Percentiles rank a stretch among this genome's conserved stretches.
These are phyloP conservation scores for Epicoccum nigrum DNA, from an alignment of 2,329 filamentous ascomycete species.

Conservation along the genomic window DNA sequence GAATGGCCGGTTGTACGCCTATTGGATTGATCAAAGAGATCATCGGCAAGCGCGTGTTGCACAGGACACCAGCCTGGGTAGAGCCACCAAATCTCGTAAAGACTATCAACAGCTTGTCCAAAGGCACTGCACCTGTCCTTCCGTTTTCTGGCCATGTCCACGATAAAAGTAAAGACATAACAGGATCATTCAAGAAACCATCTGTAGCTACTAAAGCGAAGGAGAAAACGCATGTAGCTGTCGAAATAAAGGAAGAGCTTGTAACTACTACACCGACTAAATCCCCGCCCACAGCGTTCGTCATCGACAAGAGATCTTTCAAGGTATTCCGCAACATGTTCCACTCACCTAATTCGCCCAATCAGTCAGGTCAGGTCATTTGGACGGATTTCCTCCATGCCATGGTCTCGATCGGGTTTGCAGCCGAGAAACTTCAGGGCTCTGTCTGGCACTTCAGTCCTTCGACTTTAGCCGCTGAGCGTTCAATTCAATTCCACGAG, in stretches of 20 bases:
- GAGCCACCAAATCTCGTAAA: not conserved
- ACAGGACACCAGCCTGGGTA: not conserved
- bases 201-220: not conserved
- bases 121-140: not conserved
- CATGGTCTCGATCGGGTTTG: constrained; percentile 58
- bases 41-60: not conserved
- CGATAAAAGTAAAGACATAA: not conserved
- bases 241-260: not conserved
- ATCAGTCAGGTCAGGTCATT: constrained; percentile 55
- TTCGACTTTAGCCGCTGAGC: constrained; percentile 47
- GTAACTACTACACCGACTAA: not conserved
- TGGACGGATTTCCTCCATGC: constrained; percentile 63
- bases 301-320: constrained; percentile 45
- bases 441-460: constrained; percentile 64
- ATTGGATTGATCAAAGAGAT: not conserved
- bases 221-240: not conserved
- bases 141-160: not conserved
- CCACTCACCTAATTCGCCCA: constrained; percentile 32
- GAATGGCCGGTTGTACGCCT: not conserved
- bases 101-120: not conserved
- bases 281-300: constrained; percentile 21
- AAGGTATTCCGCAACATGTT: constrained; percentile 56
- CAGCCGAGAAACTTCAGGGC: constrained; percentile 63
- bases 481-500: constrained; percentile 66
- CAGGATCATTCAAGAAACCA: not conserved